Evolutionary conservation across 2,329 filamentous ascomycete species (phyloP).

Genomic region (Juglanconis oblonga): DNA sequence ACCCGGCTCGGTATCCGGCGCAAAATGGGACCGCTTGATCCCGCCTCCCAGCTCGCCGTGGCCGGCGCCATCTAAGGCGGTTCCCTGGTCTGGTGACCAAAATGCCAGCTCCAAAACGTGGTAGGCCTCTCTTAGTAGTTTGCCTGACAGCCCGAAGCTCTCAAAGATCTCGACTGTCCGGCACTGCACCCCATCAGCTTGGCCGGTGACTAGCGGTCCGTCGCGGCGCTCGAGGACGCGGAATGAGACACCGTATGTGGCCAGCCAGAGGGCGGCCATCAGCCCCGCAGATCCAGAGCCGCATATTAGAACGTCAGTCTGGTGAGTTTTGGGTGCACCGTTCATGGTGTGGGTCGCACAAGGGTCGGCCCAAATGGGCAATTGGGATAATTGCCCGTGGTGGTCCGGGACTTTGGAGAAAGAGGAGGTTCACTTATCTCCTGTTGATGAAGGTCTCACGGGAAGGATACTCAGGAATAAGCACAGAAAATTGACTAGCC

Average conservation of each 20-base stretch:
- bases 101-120: conserved; percentile 58
- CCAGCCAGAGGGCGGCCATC: conserved; percentile 59
- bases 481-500: neutral
- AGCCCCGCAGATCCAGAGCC: conserved; percentile 62
- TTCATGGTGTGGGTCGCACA: neutral
- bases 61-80: neutral
- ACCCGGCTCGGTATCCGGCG: conserved; percentile 52
- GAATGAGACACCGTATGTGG: conserved; percentile 53
- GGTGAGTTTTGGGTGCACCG: neutral
- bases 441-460: neutral
- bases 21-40: conserved; percentile 45
- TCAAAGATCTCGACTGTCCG: conserved; percentile 62
- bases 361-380: neutral
- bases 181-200: conserved; percentile 63
- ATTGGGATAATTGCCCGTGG: neutral
- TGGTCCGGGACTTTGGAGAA: conserved; percentile 30
- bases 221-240: conserved; percentile 55
- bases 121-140: conserved; percentile 53
- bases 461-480: neutral
- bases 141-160: conserved; percentile 53
- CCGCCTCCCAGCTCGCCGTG: conserved; percentile 15
- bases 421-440: neutral
- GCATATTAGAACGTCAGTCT: conserved; percentile 54
- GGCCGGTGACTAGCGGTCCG: conserved; percentile 54
- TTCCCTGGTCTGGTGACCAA: conserved; percentile 40